Evolutionary conservation across 805 yeast species (phyloP), one percentile per base, ranked within the genome.

Genomic region (Geotrichum ghanense): DNA sequence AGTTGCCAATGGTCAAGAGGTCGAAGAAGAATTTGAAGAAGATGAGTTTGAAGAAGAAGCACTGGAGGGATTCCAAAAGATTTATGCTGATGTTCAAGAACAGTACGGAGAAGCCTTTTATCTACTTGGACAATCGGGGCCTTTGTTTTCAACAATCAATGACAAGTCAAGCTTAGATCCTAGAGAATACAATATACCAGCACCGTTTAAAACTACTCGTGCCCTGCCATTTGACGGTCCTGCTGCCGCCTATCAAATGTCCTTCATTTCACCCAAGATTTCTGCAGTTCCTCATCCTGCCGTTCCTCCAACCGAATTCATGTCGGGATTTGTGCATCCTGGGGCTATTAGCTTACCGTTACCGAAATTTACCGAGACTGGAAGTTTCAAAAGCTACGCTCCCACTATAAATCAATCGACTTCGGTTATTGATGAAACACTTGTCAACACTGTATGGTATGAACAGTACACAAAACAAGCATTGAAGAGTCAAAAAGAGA

Each of bases 31-130:
- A 20, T 34, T 39, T 20, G 43, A 42, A 23, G 47, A 50, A 5
- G 46, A 41, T 21, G 49, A 45, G 21, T 55, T 54, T 35, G 59
- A 57, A 41, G 43, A 42, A 9, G 61, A 57, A 17, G 48, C 53
- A 9, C 41, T 51, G 44, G 52, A 45, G 22, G 63, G 61, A 4
- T 59, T 59, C 52, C 50, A 52, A 12, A 50, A 52, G 6, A 51
- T 65, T 24, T 53, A 83, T 67, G 72, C 80, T 53, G 79, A 76
- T 55, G 81, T 83, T 66, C 77, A 75, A 55, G 79, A 83, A 56
- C 85, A 92, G 89, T 87, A 86, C 58, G 95, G 95, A 68, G 92
- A 89, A 62, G 76, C 88, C 0, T 72, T 75, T 50, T 75, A 72
- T 49, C 62, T 81, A 26, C 64, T 75, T 7, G 78, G 83, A 2